Evolutionary conservation across 2,329 filamentous ascomycete genomes (phyloP).

Genomic region (Colletotrichum tropicicola): DNA sequence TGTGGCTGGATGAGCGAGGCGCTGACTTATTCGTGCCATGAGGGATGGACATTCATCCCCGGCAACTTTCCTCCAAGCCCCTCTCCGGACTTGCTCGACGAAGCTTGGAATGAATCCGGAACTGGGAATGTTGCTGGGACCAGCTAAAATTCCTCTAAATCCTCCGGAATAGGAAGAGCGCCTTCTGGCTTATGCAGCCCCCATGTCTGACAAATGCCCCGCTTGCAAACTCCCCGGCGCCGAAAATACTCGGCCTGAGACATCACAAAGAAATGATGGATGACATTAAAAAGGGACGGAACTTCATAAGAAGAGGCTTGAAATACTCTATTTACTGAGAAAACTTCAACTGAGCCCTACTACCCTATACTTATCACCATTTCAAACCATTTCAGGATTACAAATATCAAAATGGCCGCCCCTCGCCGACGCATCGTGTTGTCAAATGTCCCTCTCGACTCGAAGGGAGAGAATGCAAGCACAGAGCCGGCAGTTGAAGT

Average conservation of each 20-base stretch:
- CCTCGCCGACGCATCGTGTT: conserved; percentile 5
- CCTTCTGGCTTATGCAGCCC: not conserved
- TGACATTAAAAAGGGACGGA: not conserved
- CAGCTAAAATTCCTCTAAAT: not conserved
- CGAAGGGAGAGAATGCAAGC: too few species aligned
- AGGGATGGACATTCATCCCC: not conserved
- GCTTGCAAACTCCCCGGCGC: conserved; percentile 2
- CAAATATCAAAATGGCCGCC: not conserved
- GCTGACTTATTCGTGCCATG: not conserved
- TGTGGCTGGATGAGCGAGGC: not conserved
- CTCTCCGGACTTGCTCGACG: not conserved
- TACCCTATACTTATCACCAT: too few species aligned
- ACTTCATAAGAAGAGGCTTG: too few species aligned
- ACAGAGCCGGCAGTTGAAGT: conserved; percentile 5
- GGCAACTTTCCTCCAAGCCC: not conserved
- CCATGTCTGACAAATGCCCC: conserved; percentile 5
- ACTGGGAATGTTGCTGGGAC: not conserved
- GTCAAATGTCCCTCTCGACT: not conserved
- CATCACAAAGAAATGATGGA: not conserved
- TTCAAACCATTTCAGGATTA: too few species aligned
- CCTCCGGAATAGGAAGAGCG: not conserved
- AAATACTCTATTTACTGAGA: not conserved
- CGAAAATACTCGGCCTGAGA: not conserved
- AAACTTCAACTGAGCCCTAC: not conserved
- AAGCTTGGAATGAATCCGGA: not conserved